A percentile compares a stretch with the other conserved stretches of the same genome.
Evolutionary conservation across 345 rosid species (phyloP).

Genomic region (Sisymbrium altissimum): DNA sequence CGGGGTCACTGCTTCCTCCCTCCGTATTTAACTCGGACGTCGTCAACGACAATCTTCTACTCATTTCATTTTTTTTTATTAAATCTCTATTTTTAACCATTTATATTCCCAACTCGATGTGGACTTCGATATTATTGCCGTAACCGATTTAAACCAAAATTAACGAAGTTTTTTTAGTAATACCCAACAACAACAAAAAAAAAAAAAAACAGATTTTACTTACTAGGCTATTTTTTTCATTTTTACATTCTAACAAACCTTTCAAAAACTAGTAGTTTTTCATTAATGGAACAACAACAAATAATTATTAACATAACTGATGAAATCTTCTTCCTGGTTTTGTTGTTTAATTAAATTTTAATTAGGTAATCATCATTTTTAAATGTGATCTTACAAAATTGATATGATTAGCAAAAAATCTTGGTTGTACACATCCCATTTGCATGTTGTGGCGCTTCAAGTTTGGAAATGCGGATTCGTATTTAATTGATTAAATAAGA

Average conservation of each 20-base stretch:
- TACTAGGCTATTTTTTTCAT: not conserved
- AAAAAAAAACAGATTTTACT: not conserved
- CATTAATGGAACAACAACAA: not conserved
- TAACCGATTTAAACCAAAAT: not conserved
- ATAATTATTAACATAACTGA: not conserved
- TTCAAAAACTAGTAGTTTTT: not conserved
- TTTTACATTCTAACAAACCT: too few relatives aligned
- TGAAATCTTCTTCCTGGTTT: not conserved
- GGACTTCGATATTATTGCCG: not conserved
- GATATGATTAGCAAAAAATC: not conserved
- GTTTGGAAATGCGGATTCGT: not conserved
- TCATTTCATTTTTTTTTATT: not conserved
- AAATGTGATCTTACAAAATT: not conserved
- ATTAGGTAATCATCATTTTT: not conserved
- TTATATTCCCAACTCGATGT: not conserved
- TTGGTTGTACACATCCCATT: not conserved
- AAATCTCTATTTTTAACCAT: slow-evolving; percentile 10
- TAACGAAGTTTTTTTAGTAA: not conserved
- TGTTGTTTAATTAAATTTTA: not conserved
- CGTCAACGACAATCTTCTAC: slow-evolving; percentile 21
- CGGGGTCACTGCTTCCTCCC: slow-evolving; percentile 10
- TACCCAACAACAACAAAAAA: too few relatives aligned
- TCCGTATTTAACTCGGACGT: slow-evolving; percentile 12
- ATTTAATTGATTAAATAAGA: not conserved
- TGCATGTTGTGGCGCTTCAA: not conserved